phyloP scores from a whole-genome alignment of 2,329 filamentous ascomycete species.

The Knoxdaviesia proteae region DNA sequence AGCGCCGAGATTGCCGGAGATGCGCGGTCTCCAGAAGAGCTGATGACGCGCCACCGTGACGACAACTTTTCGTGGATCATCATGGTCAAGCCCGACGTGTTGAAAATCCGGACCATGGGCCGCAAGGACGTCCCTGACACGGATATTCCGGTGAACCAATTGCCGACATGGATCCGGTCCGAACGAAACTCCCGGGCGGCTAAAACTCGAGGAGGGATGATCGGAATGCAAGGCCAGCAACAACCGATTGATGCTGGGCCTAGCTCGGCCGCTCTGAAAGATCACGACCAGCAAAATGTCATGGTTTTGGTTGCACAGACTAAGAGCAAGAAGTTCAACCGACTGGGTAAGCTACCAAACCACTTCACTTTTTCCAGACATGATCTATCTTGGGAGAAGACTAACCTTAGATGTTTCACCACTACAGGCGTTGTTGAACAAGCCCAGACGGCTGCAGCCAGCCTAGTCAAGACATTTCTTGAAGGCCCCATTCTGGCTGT shows the following conservation, averaged over 20 bases:
- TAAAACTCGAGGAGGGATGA: too few species aligned
- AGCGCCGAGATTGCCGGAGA: conserved; percentile 75
- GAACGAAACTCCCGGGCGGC: conserved; percentile 39
- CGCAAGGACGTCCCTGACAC: conserved; percentile 55
- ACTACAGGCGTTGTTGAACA: conserved; percentile 55
- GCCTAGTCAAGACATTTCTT: conserved; percentile 48
- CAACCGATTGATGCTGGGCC: too few species aligned
- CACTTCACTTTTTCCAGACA: neutral
- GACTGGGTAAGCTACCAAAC: conserved; percentile 21
- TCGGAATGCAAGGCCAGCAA: too few species aligned
- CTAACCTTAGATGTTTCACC: too few species aligned
- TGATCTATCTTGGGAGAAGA: too few species aligned
- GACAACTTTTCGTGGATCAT: conserved; percentile 72
- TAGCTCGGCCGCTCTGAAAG: too few species aligned
- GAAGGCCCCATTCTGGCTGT: conserved; percentile 70
- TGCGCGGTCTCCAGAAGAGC: conserved; percentile 56
- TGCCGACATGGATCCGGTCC: conserved; percentile 59
- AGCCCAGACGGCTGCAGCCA: conserved; percentile 36
- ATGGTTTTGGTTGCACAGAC: conserved; percentile 68
- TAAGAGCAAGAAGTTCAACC: conserved; percentile 78
- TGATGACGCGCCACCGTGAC: conserved; percentile 55
- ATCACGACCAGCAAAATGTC: conserved; percentile 43
- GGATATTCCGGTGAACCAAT: conserved; percentile 52
- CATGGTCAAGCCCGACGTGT: conserved; percentile 60
- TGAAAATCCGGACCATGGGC: conserved; percentile 63